Evolutionary conservation across 495 filamentous ascomycete species (phyloP).

Genomic region (Xanthoparmelia taractica): DNA sequence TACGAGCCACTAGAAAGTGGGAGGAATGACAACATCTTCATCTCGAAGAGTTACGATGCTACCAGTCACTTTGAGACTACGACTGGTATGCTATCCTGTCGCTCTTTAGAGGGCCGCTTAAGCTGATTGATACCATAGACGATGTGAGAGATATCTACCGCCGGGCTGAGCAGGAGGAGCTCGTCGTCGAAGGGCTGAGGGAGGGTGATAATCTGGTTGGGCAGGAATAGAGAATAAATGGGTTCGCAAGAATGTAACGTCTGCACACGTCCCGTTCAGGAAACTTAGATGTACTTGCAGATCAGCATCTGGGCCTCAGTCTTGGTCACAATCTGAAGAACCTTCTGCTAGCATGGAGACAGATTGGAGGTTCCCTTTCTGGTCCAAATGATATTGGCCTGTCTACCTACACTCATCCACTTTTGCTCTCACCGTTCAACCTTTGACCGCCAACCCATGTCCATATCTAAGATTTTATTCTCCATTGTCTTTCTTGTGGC

Average conservation of each 20-base stretch:
- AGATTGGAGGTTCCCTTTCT: background rate
- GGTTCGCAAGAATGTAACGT: background rate
- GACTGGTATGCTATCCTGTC: slow-evolving; percentile 42
- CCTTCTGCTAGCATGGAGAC: background rate
- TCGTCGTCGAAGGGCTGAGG: slow-evolving; percentile 56
- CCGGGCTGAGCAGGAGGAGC: slow-evolving; percentile 77
- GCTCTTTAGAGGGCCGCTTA: background rate
- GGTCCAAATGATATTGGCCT: background rate
- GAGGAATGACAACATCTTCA: slow-evolving; percentile 83
- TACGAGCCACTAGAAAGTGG: slow-evolving; percentile 90
- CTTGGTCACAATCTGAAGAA: background rate
- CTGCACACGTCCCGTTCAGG: background rate
- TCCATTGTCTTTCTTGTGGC: background rate
- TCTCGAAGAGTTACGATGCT: slow-evolving; percentile 97
- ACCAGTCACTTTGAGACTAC: slow-evolving; percentile 96
- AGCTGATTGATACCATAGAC: slow-evolving; percentile 40
- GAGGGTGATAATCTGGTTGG: slow-evolving; percentile 44
- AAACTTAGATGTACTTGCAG: background rate
- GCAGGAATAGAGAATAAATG: slow-evolving; percentile 35
- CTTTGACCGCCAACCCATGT: background rate
- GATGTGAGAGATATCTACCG: slow-evolving; percentile 92
- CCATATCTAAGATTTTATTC: background rate
- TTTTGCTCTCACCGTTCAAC: background rate
- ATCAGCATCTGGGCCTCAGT: background rate
- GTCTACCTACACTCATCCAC: background rate